These are phyloP conservation scores for Pulveroboletus sp. DNA, from an alignment of 768 basidiomycete genomes.

Conservation along the genomic window DNA sequence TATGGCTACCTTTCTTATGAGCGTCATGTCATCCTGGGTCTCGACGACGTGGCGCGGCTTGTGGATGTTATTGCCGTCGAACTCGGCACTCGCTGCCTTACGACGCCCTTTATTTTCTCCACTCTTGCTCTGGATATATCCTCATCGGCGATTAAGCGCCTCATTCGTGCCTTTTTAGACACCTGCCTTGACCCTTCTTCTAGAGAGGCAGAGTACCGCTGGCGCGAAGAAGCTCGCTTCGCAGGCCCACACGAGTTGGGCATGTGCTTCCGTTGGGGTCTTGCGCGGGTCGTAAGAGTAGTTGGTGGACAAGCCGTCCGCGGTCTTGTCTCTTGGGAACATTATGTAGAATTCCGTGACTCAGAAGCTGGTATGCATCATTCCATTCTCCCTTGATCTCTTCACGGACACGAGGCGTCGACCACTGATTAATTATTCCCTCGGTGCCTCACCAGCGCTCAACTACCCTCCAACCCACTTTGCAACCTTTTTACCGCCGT, in stretches of 20 bases:
- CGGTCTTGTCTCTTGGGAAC: constrained; percentile 82
- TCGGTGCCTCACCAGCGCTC: constrained; percentile 35
- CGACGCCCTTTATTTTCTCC: constrained; percentile 90
- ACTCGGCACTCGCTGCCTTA: constrained; percentile 68
- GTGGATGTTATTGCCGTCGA: constrained; percentile 68
- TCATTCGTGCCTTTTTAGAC: constrained; percentile 78
- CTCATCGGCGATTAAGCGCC: constrained; percentile 62
- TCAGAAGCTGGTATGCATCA: constrained; percentile 69
- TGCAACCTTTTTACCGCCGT: constrained; percentile 53
- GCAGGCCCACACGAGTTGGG: constrained; percentile 85
- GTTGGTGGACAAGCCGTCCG: constrained; percentile 68
- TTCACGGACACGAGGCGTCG: constrained; percentile 24
- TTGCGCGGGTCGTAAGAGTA: constrained; percentile 72
- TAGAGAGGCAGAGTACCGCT: constrained; percentile 46
- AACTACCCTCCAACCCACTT: constrained; percentile 73
- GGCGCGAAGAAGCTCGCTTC: constrained; percentile 79
- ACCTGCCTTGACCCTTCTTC: constrained; percentile 42
- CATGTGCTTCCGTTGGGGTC: constrained; percentile 90
- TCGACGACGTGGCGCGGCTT: constrained; percentile 66
- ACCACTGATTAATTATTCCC: constrained; percentile 17
- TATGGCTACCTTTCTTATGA: constrained; percentile 76
- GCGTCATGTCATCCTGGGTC: constrained; percentile 70
- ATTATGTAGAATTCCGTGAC: constrained; percentile 76
- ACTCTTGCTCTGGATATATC: constrained; percentile 83
- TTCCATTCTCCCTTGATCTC: constrained; percentile 15